phyloP scores from a whole-genome alignment of 2,329 filamentous ascomycete genomes.

The Calonectria pteridis region DNA sequence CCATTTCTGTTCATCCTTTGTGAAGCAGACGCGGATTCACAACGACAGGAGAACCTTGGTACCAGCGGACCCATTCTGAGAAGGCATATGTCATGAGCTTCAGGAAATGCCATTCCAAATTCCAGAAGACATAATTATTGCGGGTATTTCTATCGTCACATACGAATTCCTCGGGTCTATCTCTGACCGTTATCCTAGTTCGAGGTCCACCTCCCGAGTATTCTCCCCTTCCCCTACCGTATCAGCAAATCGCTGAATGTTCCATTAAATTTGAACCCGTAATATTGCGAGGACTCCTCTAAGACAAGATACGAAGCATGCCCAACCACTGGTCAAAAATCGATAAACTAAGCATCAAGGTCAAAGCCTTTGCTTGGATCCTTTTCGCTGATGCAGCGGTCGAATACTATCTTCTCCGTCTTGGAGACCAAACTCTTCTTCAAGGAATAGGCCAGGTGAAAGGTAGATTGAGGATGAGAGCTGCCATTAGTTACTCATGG shows the following conservation, averaged over 20 bases:
- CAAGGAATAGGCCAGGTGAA: not conserved
- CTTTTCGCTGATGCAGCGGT: constrained; percentile 2
- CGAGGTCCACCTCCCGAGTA: constrained; percentile 6
- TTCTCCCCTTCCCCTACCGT: not conserved
- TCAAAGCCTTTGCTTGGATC: not conserved
- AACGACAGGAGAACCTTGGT: not conserved
- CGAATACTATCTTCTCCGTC: constrained; percentile 4
- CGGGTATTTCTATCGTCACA: not conserved
- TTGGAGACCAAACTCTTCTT: not conserved
- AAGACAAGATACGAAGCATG: constrained; percentile 5
- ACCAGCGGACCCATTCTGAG: not conserved
- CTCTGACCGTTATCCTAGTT: not conserved
- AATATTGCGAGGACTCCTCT: not conserved
- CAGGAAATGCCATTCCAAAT: not conserved
- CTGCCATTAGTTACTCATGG: not conserved
- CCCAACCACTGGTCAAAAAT: not conserved
- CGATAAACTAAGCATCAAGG: not conserved
- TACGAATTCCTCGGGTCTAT: not conserved
- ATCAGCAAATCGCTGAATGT: constrained; percentile 11
- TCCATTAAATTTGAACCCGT: constrained; percentile 2
- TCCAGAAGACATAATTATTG: not conserved
- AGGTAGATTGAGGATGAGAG: not conserved
- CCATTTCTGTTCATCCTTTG: not conserved
- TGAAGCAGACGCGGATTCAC: not conserved
- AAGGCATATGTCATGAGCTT: not conserved